Percentiles rank a stretch among this genome's conserved stretches.
Conservation (phyloP, 1,284 basidiomycete species). For the Hemileia vastatrix region DNA sequence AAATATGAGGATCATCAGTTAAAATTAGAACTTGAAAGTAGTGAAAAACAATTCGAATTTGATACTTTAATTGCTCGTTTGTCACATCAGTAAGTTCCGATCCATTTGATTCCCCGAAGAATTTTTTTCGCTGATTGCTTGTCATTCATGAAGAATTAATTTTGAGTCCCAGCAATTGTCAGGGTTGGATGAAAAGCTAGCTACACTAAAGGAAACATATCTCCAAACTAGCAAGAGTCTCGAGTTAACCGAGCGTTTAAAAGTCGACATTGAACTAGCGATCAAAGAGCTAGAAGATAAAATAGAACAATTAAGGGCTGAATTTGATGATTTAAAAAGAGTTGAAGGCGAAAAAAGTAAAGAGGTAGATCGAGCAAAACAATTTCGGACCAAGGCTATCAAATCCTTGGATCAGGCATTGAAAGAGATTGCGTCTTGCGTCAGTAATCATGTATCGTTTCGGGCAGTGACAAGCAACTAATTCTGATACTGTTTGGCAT, state of each 20-base stretch:
- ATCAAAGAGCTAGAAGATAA: slow-evolving; percentile 13
- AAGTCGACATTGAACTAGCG: slow-evolving; percentile 7
- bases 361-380: slow-evolving; percentile 65
- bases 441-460: background rate
- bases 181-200: slow-evolving; percentile 28
- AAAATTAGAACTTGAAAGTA: slow-evolving; percentile 74
- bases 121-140: background rate
- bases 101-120: background rate
- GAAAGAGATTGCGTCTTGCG: slow-evolving; percentile 73
- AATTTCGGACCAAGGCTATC: slow-evolving; percentile 58
- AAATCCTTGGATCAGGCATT: slow-evolving; percentile 71
- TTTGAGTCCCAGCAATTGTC: slow-evolving; percentile 55
- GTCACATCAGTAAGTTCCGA: slow-evolving; percentile 64
- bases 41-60: slow-evolving; percentile 69
- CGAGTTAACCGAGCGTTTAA: slow-evolving; percentile 19
- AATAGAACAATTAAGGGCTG: slow-evolving; percentile 3
- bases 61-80: slow-evolving; percentile 79
- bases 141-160: slow-evolving; percentile 9
- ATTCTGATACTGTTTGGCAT: background rate
- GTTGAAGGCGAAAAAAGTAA: slow-evolving; percentile 52
- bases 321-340: slow-evolving; percentile 1
- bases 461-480: background rate
- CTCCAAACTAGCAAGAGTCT: slow-evolving; percentile 48
- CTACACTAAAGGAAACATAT: slow-evolving; percentile 52
- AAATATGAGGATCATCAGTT: slow-evolving; percentile 92